Evolutionary conservation across 306 rosid genomes (phyloP).

Genomic region (Vigna mungo): DNA sequence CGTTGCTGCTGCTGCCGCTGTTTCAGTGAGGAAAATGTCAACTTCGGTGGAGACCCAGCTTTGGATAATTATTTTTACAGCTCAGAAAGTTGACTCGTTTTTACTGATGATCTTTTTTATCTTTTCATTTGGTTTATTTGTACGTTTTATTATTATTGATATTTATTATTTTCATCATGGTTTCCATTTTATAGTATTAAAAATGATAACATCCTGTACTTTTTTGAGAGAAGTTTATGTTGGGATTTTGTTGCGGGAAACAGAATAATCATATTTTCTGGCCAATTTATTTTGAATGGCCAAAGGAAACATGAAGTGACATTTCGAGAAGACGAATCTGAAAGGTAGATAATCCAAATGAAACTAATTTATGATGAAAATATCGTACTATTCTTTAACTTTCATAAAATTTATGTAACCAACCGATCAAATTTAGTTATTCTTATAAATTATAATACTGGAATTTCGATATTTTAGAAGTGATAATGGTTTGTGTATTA

Average conservation of each 20-base stretch:
- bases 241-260: neutral
- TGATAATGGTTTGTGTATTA: no score
- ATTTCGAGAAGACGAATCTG: no score
- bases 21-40: conserved; percentile 9
- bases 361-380: no score
- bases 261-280: neutral
- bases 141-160: no score
- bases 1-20: conserved; percentile 23
- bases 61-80: neutral
- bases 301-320: no score
- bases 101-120: neutral
- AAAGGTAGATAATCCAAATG: no score
- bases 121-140: neutral
- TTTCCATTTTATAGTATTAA: neutral
- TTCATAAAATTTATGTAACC: no score
- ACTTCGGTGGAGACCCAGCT: conserved; percentile 14
- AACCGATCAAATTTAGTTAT: no score
- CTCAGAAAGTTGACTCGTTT: neutral
- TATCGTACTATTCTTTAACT: no score
- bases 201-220: neutral
- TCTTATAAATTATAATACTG: no score
- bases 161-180: neutral
- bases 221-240: neutral
- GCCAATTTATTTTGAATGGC: neutral
- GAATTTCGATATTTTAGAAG: no score